These are phyloP conservation scores for Coix lacrymajobi DNA, from an alignment of 176 grass and related monocot genomes.

Conservation along the genomic window DNA sequence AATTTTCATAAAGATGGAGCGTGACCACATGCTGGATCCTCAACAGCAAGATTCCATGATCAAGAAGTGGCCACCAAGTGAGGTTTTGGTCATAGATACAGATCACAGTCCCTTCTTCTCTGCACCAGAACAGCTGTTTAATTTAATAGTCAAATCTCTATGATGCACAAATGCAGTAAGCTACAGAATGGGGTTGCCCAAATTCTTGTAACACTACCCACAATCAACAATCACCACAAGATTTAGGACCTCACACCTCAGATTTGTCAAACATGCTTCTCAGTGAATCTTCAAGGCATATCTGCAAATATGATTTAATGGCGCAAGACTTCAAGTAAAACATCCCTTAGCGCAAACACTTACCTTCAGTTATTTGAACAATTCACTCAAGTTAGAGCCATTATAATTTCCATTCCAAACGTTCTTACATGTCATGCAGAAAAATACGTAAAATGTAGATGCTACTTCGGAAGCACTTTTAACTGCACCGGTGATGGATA, in stretches of 20 bases:
- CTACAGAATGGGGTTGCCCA: background rate
- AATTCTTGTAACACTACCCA: slow-evolving; percentile 24
- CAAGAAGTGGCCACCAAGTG: slow-evolving; percentile 60
- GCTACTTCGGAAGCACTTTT: background rate
- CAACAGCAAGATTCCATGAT: slow-evolving; percentile 71
- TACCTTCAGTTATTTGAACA: background rate
- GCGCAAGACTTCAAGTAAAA: slow-evolving; percentile 1
- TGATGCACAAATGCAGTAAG: slow-evolving; percentile 27
- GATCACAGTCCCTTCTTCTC: slow-evolving; percentile 78
- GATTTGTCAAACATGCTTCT: slow-evolving; percentile 24
- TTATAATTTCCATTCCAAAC: background rate
- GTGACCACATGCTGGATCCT: slow-evolving; percentile 50
- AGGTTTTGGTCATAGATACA: slow-evolving; percentile 49
- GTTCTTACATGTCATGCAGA: background rate
- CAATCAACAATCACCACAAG: slow-evolving; percentile 1
- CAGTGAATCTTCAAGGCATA: background rate
- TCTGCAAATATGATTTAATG: slow-evolving; percentile 8
- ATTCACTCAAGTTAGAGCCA: background rate
- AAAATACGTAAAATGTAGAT: background rate
- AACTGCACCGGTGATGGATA: background rate
- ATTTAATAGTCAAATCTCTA: slow-evolving; percentile 52
- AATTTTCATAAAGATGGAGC: slow-evolving; percentile 52
- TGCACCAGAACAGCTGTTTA: slow-evolving; percentile 40
- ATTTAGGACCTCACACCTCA: slow-evolving; percentile 16
- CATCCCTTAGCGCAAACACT: background rate